Evolutionary conservation across 495 filamentous ascomycete genomes (phyloP), one percentile per base, ranked within the genome.

Genomic region (Neurospora sp.): DNA sequence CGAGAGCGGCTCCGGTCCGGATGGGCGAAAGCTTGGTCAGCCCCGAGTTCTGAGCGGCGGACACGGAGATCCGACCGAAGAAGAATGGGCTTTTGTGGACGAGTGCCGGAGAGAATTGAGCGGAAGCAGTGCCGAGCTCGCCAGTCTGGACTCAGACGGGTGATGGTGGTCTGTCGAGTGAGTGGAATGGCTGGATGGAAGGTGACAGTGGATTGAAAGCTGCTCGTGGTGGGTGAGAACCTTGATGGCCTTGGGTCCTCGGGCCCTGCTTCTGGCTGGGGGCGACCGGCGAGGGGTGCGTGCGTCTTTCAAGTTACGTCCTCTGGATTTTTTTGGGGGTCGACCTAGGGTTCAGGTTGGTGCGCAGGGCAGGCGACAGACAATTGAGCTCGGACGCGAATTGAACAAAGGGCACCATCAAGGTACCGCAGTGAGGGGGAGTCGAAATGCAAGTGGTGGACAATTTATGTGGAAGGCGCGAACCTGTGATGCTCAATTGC

Each of bases 211-310:
- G 42, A 42, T 45, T 44, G 72, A 71, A 71, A 38, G 72, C 38
- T 71, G 61, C 59, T 61, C 42, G 45, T 74, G 61, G 41, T 39
- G 72, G 59, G 40, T 74, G 75, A 76, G 75, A 76, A 76, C 75
- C 75, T 76, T 76, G 75, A 76, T 71, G 75, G 75, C 71, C 69
- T 45, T 69, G 42, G 4, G 45, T 65, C 2, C 35, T 7, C 35
- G 53, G 53, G 53, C 53, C 53, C 53, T 61, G 53, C 53, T 61
- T 35, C 27, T 61, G 53, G 53, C 53, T 61, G 22, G 47, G 47
- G 53, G 53, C 53, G 14, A 35, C 53, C 53, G 27, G 53, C 27
- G 27, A 65, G 27, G 53, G 53, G 53, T 65, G 27, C 27, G 31
- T 65, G 53, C 53, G 53, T 37, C 53, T 65, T 65, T 31, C 27